Evolutionary conservation across 768 basidiomycete species (phyloP), one percentile per base, ranked within the genome.

Genomic region (Arthromyces matolae): DNA sequence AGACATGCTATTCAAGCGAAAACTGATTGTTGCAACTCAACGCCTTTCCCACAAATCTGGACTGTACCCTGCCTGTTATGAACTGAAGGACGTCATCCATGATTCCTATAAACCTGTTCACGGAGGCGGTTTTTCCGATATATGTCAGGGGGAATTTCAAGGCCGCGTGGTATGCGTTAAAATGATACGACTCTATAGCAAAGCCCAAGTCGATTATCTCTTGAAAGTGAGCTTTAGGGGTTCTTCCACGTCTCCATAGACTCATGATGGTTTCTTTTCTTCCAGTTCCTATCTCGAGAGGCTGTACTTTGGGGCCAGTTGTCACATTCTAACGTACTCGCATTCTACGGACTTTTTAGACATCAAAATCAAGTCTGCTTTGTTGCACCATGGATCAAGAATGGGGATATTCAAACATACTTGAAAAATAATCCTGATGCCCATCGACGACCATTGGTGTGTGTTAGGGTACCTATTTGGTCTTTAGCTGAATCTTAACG

Each of bases 311-410:
- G 43, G 50, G 29, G 43, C 14, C 50, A 51, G 32, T 13, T 51
- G n/a, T 32, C 28, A 3, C 50, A 51, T 8, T 32, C 37, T 3
- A 51, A 56, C 19, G n/a, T 59, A 2, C 37, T 59, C 8, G 44
- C 55, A 8, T 51, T 56, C 7, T 51, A 42, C 19, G 57, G 57
- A 16, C 23, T 57, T 3, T 51, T 32, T 33, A 40, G 47, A 12
- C 31, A 49, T 12, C 41, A 46, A 8, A 34, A 47, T 39, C 47
- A 38, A 22, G 20, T 53, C 3, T 49, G 48, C 51, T 14, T 40
- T 7, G 50, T 55, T 1, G 50, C 58, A 6, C 53, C 53, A 0
- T 59, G 45, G 51, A 50, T 52, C 45, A 45, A 50, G 3, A 31
- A 37, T 16, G 51, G 51, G 1, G 25, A 56, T 28, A 19, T 56